Evolutionary conservation across 2,329 filamentous ascomycete genomes (phyloP), one percentile per base, ranked within the genome.

Genomic region (Colletotrichum nymphaeae): DNA sequence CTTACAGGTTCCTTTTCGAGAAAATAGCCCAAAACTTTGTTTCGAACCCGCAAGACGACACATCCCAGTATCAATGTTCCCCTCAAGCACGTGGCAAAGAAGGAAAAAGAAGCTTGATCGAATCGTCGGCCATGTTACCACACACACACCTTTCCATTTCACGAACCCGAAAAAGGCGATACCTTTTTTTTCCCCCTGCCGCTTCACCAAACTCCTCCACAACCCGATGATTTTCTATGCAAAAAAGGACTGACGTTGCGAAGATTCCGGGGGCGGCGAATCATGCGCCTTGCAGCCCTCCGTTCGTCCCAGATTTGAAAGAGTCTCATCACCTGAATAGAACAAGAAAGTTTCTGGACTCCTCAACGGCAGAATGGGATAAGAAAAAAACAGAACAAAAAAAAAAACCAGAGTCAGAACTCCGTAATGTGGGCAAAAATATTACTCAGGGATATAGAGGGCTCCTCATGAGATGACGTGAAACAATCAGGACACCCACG

Each of bases 401-500:
- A 32, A 32, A 30, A 32, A 4, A 32, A 26, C 26, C 30, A 16
- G 57, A 59, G 9, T 14, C 5, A 22, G 35, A 22, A 11, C 5
- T 14, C n/a, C 12, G 24, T 9, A 37, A 3, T 24, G 35, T 28
- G 49, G 24, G 30, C 30, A 26, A 30, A 16, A 64, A 37, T 3
- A 14, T 46, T 55, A 64, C 42, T 64, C 62, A 64, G 28, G 14
- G 12, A 30, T 3, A 42, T 16, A 19, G 7, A 16, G n/a, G n/a
- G 11, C 30, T 64, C 9, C 32, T n/a, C 42, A 55, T 55, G 49
- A 28, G 30, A 55, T 26, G 62, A 55, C 49, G 46, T 64, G 62
- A 64, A 55, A 64, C 62, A 64, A 37, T 22, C 49, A 8, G 49
- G 46, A 64, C 14, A 64, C 19, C 28, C 46, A 24, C 46, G 62